Percentiles rank a stretch among this genome's conserved stretches.
Evolutionary conservation across 805 yeast species (phyloP).

Genomic region (Candida morakotiae): DNA sequence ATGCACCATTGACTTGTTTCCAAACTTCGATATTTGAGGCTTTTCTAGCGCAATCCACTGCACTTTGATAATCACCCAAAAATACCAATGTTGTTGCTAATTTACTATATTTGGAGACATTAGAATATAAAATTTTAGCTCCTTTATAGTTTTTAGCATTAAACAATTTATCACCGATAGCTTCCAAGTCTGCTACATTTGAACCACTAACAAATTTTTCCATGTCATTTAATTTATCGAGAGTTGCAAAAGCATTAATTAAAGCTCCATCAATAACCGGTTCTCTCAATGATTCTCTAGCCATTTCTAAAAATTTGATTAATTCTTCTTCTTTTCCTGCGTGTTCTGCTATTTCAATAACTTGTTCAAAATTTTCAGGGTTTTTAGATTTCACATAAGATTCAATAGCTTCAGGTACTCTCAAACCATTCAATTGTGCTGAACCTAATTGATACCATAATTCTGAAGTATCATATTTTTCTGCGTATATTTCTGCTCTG

Average conservation of each 20-base stretch:
- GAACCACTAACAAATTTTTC: slow-evolving; percentile 80
- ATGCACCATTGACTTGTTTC: slow-evolving; percentile 96
- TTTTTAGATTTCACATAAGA: slow-evolving; percentile 91
- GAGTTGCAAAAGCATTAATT: slow-evolving; percentile 78
- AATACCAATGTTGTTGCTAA: slow-evolving; percentile 95
- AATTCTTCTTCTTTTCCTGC: slow-evolving; percentile 96
- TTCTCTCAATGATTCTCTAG: slow-evolving; percentile 87
- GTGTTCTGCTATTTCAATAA: slow-evolving; percentile 89
- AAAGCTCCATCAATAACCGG: slow-evolving; percentile 91
- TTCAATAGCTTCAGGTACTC: slow-evolving; percentile 86
- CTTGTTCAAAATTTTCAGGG: slow-evolving; percentile 84
- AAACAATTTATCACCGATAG: slow-evolving; percentile 87
- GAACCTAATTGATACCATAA: slow-evolving; percentile 94
- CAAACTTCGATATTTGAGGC: slow-evolving; percentile 91
- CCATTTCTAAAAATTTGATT: slow-evolving; percentile 81
- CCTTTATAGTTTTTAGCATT: slow-evolving; percentile 83
- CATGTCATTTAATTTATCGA: slow-evolving; percentile 72
- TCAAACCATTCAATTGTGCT: slow-evolving; percentile 91
- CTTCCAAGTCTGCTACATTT: slow-evolving; percentile 89
- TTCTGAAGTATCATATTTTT: slow-evolving; percentile 77
- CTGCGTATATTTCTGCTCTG: slow-evolving; percentile 91
- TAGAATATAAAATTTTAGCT: slow-evolving; percentile 81
- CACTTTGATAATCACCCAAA: slow-evolving; percentile 88
- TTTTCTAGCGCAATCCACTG: slow-evolving; percentile 98
- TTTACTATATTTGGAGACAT: slow-evolving; percentile 90